Base-by-base conservation (phyloP, 371 early-diverging fungal genomes). In the Haplosporangium sp. region DNA sequence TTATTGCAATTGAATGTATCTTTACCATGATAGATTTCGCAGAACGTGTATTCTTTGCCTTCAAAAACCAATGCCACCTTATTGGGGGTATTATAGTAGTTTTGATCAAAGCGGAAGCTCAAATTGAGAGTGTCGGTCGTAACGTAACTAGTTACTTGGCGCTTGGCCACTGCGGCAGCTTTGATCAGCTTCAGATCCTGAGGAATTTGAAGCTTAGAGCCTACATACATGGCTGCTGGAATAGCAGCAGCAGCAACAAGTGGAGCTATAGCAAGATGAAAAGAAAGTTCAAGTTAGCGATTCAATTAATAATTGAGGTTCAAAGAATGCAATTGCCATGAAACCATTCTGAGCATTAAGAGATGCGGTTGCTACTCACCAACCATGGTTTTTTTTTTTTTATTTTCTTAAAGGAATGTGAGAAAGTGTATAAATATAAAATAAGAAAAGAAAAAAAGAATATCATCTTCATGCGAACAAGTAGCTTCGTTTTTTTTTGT, bases 51-150 rank as follows among this genome's bases (percentile, higher is more conserved):
- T 47, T 72, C 72, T 35, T 56, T 67, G 58, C 77, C 77, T 52
- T 77, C 77, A 69, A 77, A 77, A 56, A 77, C 66, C 65, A 77
- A n/a, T 0, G 72, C 77, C 55, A 68, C 77, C n/a, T 72, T 72
- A 60, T 72, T 55, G 13, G 77, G 77, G 44, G 64, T 11, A 45
- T 72, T 72, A 61, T 56, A 65, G 66, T 65, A 77, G 42, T 57
- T n/a, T 40, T 67, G 72, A 0, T 72, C 69, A 37, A 77, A 72
- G 10, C 72, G 77, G 59, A 65, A 61, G 17, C 61, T 72, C 7
- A 68, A 8, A 20, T 77, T 77, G 69, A 77, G 11, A 20, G 61
- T 42, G 15, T 72, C 77, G 37, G 42, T 64, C 65, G 64, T 65
- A 52, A 61, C 72, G 39, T 65, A 27, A 27, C 27, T 27, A 27